Evolutionary conservation across 306 rosid genomes (phyloP).

Genomic region (Pyrus pyrifolia): DNA sequence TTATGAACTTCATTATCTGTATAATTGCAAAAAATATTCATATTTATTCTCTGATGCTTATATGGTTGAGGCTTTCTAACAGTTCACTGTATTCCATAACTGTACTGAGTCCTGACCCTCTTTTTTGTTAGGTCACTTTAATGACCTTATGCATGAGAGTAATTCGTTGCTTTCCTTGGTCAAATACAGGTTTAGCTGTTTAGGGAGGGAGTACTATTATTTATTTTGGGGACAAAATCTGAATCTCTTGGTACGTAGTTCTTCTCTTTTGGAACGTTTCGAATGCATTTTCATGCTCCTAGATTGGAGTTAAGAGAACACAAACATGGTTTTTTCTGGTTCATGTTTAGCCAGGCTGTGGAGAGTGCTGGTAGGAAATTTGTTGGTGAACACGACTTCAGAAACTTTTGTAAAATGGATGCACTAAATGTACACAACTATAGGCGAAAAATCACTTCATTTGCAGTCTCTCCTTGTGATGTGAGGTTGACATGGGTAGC

Average conservation of each 20-base stretch:
- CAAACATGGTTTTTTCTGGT: slow-evolving; percentile 12
- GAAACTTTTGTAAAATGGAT: slow-evolving; percentile 96
- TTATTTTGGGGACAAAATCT: slow-evolving; percentile 80
- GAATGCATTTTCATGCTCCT: slow-evolving; percentile 12
- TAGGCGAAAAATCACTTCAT: slow-evolving; percentile 44
- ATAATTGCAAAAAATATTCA: not conserved
- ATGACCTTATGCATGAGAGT: slow-evolving; percentile 2
- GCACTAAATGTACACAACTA: slow-evolving; percentile 90
- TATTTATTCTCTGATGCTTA: not conserved
- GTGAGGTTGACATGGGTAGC: slow-evolving; percentile 81
- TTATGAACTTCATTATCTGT: not conserved
- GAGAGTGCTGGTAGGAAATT: slow-evolving; percentile 65
- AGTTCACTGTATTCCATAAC: not conserved
- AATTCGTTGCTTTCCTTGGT: slow-evolving; percentile 20
- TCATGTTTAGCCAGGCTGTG: slow-evolving; percentile 61
- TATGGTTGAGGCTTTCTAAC: not conserved
- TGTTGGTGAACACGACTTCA: slow-evolving; percentile 85
- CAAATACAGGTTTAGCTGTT: slow-evolving; percentile 78
- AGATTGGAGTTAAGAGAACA: not conserved
- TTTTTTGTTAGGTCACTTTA: not conserved
- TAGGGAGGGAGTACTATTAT: slow-evolving; percentile 80
- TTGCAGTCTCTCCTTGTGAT: slow-evolving; percentile 60
- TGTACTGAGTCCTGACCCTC: not conserved
- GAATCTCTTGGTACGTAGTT: slow-evolving; percentile 47
- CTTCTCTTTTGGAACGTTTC: slow-evolving; percentile 2